Evolutionary conservation across 805 yeast species (phyloP).

Genomic region (Starmerella sp.): DNA sequence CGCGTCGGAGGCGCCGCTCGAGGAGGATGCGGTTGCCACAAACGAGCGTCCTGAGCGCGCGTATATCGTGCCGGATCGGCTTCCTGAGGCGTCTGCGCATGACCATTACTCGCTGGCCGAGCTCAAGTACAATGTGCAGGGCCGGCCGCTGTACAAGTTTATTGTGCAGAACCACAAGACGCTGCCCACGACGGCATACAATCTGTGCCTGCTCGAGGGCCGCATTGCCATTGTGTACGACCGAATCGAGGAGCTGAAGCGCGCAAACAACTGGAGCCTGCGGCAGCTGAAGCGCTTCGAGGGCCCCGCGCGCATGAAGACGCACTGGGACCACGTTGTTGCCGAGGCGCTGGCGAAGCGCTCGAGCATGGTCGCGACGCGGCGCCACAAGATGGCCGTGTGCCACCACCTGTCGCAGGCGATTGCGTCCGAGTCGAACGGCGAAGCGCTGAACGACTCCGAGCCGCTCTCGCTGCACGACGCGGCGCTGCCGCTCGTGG

Average conservation of each 20-base stretch:
- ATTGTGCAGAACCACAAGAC: slow-evolving; percentile 80
- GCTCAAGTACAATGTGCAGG: slow-evolving; percentile 74
- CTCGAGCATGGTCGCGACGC: slow-evolving; percentile 58
- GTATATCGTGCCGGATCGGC: slow-evolving; percentile 27
- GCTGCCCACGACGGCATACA: slow-evolving; percentile 72
- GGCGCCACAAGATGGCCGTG: slow-evolving; percentile 57
- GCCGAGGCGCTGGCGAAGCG: slow-evolving; percentile 81
- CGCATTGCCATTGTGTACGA: slow-evolving; percentile 81
- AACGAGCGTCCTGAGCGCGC: slow-evolving; percentile 11
- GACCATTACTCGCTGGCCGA: slow-evolving; percentile 55
- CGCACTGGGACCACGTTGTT: slow-evolving; percentile 64
- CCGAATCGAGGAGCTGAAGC: slow-evolving; percentile 80
- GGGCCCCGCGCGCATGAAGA: slow-evolving; percentile 48
- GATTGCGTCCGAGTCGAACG: neutral
- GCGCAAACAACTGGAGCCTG: slow-evolving; percentile 81
- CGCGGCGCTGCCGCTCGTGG: slow-evolving; percentile 17
- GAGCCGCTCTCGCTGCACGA: neutral
- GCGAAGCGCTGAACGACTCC: neutral
- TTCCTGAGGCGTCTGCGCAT: slow-evolving; percentile 30
- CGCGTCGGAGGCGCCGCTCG: neutral
- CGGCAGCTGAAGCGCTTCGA: slow-evolving; percentile 64
- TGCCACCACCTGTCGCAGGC: slow-evolving; percentile 52
- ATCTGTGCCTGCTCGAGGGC: slow-evolving; percentile 77
- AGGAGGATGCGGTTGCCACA: neutral
- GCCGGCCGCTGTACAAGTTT: slow-evolving; percentile 70